phyloP scores from a whole-genome alignment of 2,329 filamentous ascomycete genomes.

The Talaromyces rugulosus region DNA sequence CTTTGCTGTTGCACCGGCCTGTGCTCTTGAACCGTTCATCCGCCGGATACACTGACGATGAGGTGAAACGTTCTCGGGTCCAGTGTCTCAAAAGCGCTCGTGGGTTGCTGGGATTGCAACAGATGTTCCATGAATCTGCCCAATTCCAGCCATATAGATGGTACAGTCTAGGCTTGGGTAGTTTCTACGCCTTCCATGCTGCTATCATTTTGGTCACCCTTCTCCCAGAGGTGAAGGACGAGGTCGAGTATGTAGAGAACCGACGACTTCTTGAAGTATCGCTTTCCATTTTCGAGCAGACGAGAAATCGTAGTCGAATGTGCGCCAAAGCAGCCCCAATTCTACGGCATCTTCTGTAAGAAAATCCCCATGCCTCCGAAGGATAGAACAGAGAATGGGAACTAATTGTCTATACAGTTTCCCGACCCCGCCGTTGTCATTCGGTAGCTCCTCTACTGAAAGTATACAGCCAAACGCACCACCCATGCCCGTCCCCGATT shows the following conservation, averaged over 20 bases:
- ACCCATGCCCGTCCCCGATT: background rate
- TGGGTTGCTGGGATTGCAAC: constrained; percentile 30
- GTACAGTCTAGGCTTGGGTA: constrained; percentile 37
- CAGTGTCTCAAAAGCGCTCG: constrained; percentile 32
- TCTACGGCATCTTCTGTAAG: constrained; percentile 31
- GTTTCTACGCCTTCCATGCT: constrained; percentile 40
- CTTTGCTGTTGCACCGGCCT: constrained; percentile 35
- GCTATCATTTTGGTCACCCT: constrained; percentile 29
- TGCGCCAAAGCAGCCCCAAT: constrained; percentile 35
- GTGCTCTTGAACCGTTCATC: constrained; percentile 20
- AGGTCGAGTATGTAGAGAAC: constrained; percentile 26
- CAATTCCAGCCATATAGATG: constrained; percentile 35
- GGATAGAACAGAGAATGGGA: background rate
- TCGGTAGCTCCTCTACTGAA: background rate
- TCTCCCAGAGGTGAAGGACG: constrained; percentile 25
- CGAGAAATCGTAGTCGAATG: constrained; percentile 31
- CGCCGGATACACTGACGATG: constrained; percentile 24
- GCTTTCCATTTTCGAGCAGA: constrained; percentile 28
- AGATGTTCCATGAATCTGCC: constrained; percentile 25
- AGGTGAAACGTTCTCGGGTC: constrained; percentile 24
- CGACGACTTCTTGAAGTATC: constrained; percentile 25
- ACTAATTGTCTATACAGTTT: background rate
- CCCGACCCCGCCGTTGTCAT: background rate
- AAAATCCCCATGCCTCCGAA: background rate
- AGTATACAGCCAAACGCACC: background rate